Evolutionary conservation across 2,329 filamentous ascomycete species (phyloP).

Genomic region (Huntiella abstrusa): DNA sequence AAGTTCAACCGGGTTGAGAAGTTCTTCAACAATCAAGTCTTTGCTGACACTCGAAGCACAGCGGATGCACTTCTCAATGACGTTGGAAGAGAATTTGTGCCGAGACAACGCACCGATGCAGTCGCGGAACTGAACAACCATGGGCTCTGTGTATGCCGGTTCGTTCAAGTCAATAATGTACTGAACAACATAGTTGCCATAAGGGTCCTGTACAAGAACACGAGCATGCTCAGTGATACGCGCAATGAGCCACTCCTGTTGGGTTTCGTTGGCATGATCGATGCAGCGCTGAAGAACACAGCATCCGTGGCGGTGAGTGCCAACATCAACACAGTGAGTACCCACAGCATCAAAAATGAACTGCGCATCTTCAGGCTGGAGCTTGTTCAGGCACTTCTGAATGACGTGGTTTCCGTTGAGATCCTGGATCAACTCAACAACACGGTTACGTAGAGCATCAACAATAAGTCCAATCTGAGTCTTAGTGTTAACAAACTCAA

Average conservation of each 20-base stretch:
- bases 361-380: constrained; percentile 64
- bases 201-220: constrained; percentile 82
- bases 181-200: constrained; percentile 96
- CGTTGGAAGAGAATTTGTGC: constrained; percentile 98
- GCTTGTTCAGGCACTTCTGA: constrained; percentile 94
- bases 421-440: constrained; percentile 91
- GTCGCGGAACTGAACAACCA: constrained; percentile 64
- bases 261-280: constrained; percentile 78
- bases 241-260: constrained; percentile 71
- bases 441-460: constrained; percentile 58
- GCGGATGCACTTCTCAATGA: constrained; percentile 89
- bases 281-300: constrained; percentile 97
- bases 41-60: constrained; percentile 59
- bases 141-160: constrained; percentile 66
- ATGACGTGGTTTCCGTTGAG: constrained; percentile 98
- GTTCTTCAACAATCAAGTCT: constrained; percentile 69
- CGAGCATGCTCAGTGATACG: constrained; percentile 82
- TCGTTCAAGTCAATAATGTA: constrained; percentile 95
- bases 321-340: constrained; percentile 68
- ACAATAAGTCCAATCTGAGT: constrained; percentile 81
- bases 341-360: constrained; percentile 97
- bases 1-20: constrained; percentile 55
- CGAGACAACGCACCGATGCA: constrained; percentile 57
- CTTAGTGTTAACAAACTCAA: constrained; percentile 77
- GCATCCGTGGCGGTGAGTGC: constrained; percentile 92